Conservation (phyloP, 2,329 filamentous ascomycete genomes). For the Pestalotiopsis sp. region DNA sequence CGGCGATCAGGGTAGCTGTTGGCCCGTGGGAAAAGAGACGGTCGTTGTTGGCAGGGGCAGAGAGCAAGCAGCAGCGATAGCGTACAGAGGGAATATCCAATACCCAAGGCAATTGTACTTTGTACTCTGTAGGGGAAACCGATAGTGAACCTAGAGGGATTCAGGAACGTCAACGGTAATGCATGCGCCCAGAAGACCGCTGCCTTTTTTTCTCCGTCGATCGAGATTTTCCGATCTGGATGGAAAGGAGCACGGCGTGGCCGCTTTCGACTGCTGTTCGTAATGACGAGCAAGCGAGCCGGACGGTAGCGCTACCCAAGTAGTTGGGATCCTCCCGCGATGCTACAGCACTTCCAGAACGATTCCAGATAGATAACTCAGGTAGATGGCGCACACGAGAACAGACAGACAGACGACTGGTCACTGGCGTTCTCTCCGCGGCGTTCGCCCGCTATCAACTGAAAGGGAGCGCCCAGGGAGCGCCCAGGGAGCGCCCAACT, state of each 20-base stretch:
- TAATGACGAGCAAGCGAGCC: neutral
- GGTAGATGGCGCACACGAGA: neutral
- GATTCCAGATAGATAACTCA: conserved; percentile 6
- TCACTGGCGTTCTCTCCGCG: neutral
- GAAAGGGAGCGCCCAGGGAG: conserved; percentile 5
- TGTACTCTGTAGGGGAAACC: neutral
- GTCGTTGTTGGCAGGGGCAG: neutral
- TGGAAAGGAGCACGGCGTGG: neutral
- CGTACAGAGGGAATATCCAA: neutral
- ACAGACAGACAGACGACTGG: too few relatives aligned
- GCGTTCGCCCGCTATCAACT: neutral
- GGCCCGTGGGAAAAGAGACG: neutral
- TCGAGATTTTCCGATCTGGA: neutral
- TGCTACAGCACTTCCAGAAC: conserved; percentile 8
- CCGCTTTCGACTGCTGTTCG: neutral
- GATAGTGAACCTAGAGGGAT: neutral
- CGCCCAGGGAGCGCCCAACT: neutral
- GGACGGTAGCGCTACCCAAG: neutral
- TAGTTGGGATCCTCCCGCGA: conserved; percentile 1
- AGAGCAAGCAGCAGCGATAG: neutral
- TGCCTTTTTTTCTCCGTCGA: neutral
- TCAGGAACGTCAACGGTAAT: neutral
- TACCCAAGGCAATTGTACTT: too few relatives aligned
- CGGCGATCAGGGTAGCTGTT: conserved; percentile 6
- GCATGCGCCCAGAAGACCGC: neutral